These are phyloP conservation scores for Periconia sp. DNA, from an alignment of 2,329 filamentous ascomycete genomes.

Conservation along the genomic window DNA sequence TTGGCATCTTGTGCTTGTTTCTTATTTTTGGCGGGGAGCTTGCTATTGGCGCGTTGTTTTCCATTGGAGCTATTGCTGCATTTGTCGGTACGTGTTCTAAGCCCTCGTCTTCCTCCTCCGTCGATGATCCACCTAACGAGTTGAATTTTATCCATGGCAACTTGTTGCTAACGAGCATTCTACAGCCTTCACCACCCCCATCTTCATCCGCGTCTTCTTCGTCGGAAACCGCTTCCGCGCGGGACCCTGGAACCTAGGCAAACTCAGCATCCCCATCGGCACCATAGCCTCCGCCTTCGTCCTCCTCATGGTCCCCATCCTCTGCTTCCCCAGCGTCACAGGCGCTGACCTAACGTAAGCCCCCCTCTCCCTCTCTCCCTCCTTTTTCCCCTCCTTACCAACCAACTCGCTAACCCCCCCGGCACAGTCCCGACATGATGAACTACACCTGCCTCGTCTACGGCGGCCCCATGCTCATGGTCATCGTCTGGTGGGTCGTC, in stretches of 20 bases:
- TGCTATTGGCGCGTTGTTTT: slow-evolving; percentile 72
- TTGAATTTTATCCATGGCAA: neutral
- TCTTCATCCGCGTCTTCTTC: slow-evolving; percentile 64
- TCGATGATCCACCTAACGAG: neutral
- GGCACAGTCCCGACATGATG: slow-evolving; percentile 57
- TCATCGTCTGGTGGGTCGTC: slow-evolving; percentile 68
- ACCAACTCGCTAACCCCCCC: neutral
- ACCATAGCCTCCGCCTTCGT: slow-evolving; percentile 65
- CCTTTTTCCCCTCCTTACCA: neutral
- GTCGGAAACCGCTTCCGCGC: slow-evolving; percentile 68
- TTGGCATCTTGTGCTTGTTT: slow-evolving; percentile 66
- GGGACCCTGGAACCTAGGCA: slow-evolving; percentile 73
- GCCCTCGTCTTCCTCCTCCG: neutral
- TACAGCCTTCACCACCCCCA: slow-evolving; percentile 61
- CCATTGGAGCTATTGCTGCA: slow-evolving; percentile 71
- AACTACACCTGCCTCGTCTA: slow-evolving; percentile 74
- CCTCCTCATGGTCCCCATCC: slow-evolving; percentile 69
- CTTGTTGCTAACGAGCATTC: neutral
- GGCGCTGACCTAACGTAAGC: slow-evolving; percentile 60
- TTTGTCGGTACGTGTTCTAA: slow-evolving; percentile 57
- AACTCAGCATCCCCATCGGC: slow-evolving; percentile 64
- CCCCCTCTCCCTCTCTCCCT: neutral
- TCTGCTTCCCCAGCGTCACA: slow-evolving; percentile 67
- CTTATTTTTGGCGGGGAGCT: slow-evolving; percentile 69
- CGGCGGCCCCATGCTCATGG: slow-evolving; percentile 66